Evolutionary conservation across 2,329 filamentous ascomycete genomes (phyloP), one percentile per base, ranked within the genome.

Genomic region (Clonostachys chloroleuca): DNA sequence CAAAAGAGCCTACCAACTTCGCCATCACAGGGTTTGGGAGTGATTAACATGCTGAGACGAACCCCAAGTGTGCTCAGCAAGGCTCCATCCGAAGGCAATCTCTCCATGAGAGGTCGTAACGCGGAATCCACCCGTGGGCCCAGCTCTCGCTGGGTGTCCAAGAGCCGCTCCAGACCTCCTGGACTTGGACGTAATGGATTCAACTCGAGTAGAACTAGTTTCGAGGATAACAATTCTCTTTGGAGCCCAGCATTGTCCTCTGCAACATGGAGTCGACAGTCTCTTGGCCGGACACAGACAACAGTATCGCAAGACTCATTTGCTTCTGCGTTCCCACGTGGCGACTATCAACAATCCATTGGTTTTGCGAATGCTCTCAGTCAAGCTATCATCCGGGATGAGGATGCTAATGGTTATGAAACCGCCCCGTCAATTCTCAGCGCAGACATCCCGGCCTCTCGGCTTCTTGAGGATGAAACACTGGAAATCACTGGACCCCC

Each of bases 351-450:
- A 66, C 92, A 96, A 67, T 95, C 91, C 1, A 96, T 99, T 60
- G 94, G 94, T 1, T 99, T 99, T 61, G 94, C 94, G 47, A 97
- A 96, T 63, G 94, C 94, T 5, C 77, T 99, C 12, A 96, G 91
- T 57, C 92, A 97, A 63, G 92, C 92, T 35, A 99, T 97, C 54
- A 96, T 96, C 54, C 87, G 94, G 5, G 92, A 96, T 58, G 90
- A 95, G 58, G 78, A 79, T 42, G 78, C 80, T 14, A 77, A 78
- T 12, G 75, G 74, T 40, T 69, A 73, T 2, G 68, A 73, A 52
- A 68, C 64, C 52, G 64, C 61, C 4, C 66, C 70, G 4, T 81
- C 67, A 59, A 73, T 72, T 55, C 72, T 77, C 52, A 84, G 86
- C 56, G 83, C 85, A 33, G 80, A 82, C 41, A 68, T 82, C 34